Conservation (phyloP, 2,329 filamentous ascomycete genomes). For the Exophiala phaeomuriformis region DNA sequence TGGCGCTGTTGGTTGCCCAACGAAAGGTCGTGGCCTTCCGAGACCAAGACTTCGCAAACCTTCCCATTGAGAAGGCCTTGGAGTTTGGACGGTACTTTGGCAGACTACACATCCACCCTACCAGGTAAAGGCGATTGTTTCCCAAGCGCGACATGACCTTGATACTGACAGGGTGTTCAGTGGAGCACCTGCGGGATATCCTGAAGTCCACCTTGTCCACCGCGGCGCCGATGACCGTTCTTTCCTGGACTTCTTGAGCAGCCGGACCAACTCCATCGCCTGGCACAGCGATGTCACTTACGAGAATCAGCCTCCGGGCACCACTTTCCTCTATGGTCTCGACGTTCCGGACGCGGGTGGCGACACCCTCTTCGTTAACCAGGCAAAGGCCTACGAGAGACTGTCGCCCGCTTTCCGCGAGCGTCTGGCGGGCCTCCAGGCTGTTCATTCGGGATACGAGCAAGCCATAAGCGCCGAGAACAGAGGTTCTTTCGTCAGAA, state of each 20-base stretch:
- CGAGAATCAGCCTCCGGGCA: constrained; percentile 76
- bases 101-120: constrained; percentile 73
- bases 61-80: constrained; percentile 26
- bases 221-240: constrained; percentile 59
- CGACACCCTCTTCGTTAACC: constrained; percentile 76
- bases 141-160: neutral
- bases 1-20: constrained; percentile 32
- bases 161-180: constrained; percentile 27
- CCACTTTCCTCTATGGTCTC: constrained; percentile 82
- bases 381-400: constrained; percentile 71
- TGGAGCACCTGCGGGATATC: constrained; percentile 64
- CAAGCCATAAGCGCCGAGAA: constrained; percentile 62
- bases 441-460: constrained; percentile 70
- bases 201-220: constrained; percentile 72
- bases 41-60: constrained; percentile 35
- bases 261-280: constrained; percentile 69
- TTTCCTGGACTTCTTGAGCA: constrained; percentile 55
- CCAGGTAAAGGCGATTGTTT: constrained; percentile 35
- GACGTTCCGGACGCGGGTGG: constrained; percentile 73
- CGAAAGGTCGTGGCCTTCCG: constrained; percentile 32
- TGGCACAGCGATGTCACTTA: constrained; percentile 84
- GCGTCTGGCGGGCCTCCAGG: constrained; percentile 70
- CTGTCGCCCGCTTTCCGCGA: constrained; percentile 72
- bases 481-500: constrained; percentile 36
- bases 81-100: constrained; percentile 66